A percentile compares a stretch with the other conserved stretches of the same genome.
Conservation (phyloP, 2,329 filamentous ascomycete species). For the Ophiostoma ips region DNA sequence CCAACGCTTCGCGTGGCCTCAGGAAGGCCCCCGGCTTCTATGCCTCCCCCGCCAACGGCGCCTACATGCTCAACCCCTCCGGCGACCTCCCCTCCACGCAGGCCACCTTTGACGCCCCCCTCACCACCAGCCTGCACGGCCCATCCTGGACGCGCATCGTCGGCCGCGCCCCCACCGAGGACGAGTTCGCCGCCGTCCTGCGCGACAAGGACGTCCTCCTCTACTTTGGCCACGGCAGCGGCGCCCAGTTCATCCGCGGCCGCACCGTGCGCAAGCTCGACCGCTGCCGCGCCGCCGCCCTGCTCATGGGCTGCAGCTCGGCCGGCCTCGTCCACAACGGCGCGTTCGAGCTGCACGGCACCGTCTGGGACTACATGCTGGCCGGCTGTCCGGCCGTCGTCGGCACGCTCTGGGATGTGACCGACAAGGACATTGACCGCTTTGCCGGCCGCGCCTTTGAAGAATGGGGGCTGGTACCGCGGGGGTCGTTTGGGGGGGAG, state of each 20-base stretch:
- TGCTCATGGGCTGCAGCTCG: slow-evolving; percentile 91
- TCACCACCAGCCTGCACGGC: slow-evolving; percentile 46
- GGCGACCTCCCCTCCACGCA: slow-evolving; percentile 74
- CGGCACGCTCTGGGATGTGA: slow-evolving; percentile 95
- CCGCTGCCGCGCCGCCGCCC: slow-evolving; percentile 59
- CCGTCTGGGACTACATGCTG: slow-evolving; percentile 82
- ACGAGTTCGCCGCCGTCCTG: slow-evolving; percentile 59
- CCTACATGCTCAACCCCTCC: slow-evolving; percentile 81
- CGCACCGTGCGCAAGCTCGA: slow-evolving; percentile 65
- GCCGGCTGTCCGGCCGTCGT: slow-evolving; percentile 77
- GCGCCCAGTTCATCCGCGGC: slow-evolving; percentile 83
- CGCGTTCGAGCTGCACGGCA: slow-evolving; percentile 81
- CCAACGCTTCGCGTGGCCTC: too few relatives aligned
- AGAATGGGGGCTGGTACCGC: slow-evolving; percentile 63
- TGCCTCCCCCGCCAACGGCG: slow-evolving; percentile 39
- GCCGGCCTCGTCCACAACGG: slow-evolving; percentile 68
- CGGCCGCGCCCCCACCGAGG: slow-evolving; percentile 56
- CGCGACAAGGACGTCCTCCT: slow-evolving; percentile 57
- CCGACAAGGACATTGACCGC: slow-evolving; percentile 91
- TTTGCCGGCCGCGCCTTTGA: slow-evolving; percentile 70
- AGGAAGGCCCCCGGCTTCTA: slow-evolving; percentile 43
- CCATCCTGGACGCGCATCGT: slow-evolving; percentile 56
- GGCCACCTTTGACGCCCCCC: slow-evolving; percentile 52
- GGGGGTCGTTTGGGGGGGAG: slow-evolving; percentile 28
- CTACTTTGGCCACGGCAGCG: slow-evolving; percentile 94